Evolutionary conservation across 805 yeast species (phyloP).

Genomic region (Tetrapisispora phaffii): DNA sequence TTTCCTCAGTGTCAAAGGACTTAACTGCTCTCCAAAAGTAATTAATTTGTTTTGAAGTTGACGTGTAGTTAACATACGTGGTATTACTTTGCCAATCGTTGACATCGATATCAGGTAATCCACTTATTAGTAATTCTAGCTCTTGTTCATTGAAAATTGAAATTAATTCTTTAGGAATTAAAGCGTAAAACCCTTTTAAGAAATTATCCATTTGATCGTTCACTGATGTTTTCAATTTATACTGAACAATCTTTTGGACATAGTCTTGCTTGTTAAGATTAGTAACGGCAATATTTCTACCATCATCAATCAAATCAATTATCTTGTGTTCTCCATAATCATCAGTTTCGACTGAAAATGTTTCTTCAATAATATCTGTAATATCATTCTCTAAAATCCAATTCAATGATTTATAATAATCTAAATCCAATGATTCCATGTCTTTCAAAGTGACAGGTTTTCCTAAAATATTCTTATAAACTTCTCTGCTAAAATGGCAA

Average conservation of each 20-base stretch:
- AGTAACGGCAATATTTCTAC: slow-evolving; percentile 75
- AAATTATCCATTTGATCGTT: slow-evolving; percentile 81
- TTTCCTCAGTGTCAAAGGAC: slow-evolving; percentile 86
- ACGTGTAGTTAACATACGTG: slow-evolving; percentile 66
- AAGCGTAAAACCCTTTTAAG: slow-evolving; percentile 78
- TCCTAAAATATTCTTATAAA: slow-evolving; percentile 78
- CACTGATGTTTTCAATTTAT: slow-evolving; percentile 72
- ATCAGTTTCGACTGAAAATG: slow-evolving; percentile 85
- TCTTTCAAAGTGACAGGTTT: slow-evolving; percentile 77
- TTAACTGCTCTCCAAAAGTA: slow-evolving; percentile 98
- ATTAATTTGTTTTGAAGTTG: slow-evolving; percentile 76
- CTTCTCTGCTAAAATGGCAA: slow-evolving; percentile 91
- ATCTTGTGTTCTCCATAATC: slow-evolving; percentile 85
- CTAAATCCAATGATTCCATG: slow-evolving; percentile 87
- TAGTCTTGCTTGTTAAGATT: slow-evolving; percentile 87
- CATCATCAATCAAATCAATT: slow-evolving; percentile 74
- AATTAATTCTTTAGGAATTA: slow-evolving; percentile 74
- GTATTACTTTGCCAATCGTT: slow-evolving; percentile 92
- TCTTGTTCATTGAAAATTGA: slow-evolving; percentile 93
- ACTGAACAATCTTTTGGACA: slow-evolving; percentile 77
- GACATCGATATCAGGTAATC: slow-evolving; percentile 91
- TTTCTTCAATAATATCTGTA: slow-evolving; percentile 89
- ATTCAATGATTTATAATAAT: slow-evolving; percentile 79
- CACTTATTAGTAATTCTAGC: slow-evolving; percentile 82
- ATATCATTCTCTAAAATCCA: slow-evolving; percentile 98